A percentile compares a stretch with the other conserved stretches of the same genome.
Conservation (phyloP, 768 basidiomycete genomes). For the Coprinopsis cinerea region DNA sequence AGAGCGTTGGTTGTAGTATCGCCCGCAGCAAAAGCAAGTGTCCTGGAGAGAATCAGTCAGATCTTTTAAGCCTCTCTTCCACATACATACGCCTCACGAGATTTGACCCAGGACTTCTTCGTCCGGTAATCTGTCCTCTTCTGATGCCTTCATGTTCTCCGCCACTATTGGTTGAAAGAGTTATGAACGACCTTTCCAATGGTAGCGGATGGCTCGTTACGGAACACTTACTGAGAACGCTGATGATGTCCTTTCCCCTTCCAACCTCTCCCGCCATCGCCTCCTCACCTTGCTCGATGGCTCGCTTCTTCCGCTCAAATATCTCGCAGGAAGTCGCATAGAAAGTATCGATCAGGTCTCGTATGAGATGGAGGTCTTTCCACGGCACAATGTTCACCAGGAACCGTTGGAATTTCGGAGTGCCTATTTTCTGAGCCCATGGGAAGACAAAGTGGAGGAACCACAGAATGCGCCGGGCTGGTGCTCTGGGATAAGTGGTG, state of each 20-base stretch:
- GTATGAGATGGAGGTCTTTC: slow-evolving; percentile 18
- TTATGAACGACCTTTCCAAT: not conserved
- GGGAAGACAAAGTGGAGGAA: slow-evolving; percentile 13
- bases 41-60: too few relatives aligned
- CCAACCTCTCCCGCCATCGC: slow-evolving; percentile 28
- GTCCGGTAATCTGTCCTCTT: slow-evolving; percentile 26
- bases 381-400: slow-evolving; percentile 29
- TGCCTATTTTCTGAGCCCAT: slow-evolving; percentile 17
- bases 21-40: slow-evolving; percentile 33
- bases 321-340: slow-evolving; percentile 31
- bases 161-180: slow-evolving; percentile 25
- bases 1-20: slow-evolving; percentile 38
- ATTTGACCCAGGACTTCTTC: slow-evolving; percentile 36
- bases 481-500: too few relatives aligned
- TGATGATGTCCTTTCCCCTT: slow-evolving; percentile 41
- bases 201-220: not conserved
- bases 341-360: slow-evolving; percentile 30
- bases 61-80: too few relatives aligned
- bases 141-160: slow-evolving; percentile 29
- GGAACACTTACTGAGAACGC: slow-evolving; percentile 34
- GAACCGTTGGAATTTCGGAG: slow-evolving; percentile 26
- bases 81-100: too few relatives aligned
- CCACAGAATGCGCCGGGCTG: not conserved
- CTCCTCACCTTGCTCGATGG: slow-evolving; percentile 29
- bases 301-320: slow-evolving; percentile 29